phyloP scores from a whole-genome alignment of 2,329 filamentous ascomycete species.

The Fusarium hainanense region DNA sequence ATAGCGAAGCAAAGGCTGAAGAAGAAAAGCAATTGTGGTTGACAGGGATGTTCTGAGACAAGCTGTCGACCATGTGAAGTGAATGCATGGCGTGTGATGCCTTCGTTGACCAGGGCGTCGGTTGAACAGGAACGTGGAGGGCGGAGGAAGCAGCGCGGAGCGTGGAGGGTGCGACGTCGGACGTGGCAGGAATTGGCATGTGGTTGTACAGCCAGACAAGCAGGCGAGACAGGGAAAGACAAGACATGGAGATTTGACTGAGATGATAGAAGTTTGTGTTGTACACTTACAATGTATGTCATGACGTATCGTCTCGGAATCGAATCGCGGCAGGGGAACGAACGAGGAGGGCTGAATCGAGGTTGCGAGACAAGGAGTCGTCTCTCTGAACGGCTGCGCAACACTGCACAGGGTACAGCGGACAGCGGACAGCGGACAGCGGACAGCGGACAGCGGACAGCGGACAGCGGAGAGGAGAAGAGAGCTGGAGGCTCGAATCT shows the following conservation, averaged over 20 bases:
- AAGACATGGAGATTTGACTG: slow-evolving; percentile 29
- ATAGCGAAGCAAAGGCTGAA: slow-evolving; percentile 32
- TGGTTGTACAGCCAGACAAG: slow-evolving; percentile 26
- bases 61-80: slow-evolving; percentile 32
- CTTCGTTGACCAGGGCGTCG: slow-evolving; percentile 34
- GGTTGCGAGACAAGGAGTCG: slow-evolving; percentile 25
- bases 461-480: background rate
- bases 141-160: slow-evolving; percentile 28
- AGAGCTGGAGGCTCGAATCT: slow-evolving; percentile 18
- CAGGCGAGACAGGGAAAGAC: slow-evolving; percentile 11
- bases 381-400: slow-evolving; percentile 29
- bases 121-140: slow-evolving; percentile 38
- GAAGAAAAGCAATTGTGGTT: slow-evolving; percentile 15
- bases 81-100: slow-evolving; percentile 38
- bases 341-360: slow-evolving; percentile 21
- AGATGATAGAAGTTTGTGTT: slow-evolving; percentile 26
- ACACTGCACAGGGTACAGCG: slow-evolving; percentile 16
- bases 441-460: background rate
- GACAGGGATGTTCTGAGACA: slow-evolving; percentile 35
- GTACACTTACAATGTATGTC: slow-evolving; percentile 55
- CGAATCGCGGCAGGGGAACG: slow-evolving; percentile 31
- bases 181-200: slow-evolving; percentile 41
- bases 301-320: slow-evolving; percentile 50
- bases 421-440: no score
- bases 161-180: slow-evolving; percentile 38